phyloP scores from a whole-genome alignment of 208 protist genomes.

The Crithidia brevicula region DNA sequence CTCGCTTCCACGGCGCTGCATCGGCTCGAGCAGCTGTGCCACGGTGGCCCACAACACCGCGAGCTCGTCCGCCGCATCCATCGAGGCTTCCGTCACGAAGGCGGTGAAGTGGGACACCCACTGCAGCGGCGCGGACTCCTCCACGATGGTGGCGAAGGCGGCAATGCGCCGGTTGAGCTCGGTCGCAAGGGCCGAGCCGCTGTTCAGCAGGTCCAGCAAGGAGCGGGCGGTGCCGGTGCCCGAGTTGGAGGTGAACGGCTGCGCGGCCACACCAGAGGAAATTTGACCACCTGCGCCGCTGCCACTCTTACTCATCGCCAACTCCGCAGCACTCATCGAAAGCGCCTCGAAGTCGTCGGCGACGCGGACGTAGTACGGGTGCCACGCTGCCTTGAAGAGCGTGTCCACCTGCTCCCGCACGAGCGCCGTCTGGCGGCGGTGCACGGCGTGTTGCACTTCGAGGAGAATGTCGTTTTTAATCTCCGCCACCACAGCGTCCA shows the following conservation, averaged over 20 bases:
- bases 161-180: constrained; percentile 48
- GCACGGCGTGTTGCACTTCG: constrained; percentile 64
- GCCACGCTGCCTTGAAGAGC: constrained; percentile 68
- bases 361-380: constrained; percentile 57
- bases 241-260: constrained; percentile 1
- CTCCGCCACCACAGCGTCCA: constrained; percentile 69
- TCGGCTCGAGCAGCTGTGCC: constrained; percentile 48
- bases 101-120: constrained; percentile 60
- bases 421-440: constrained; percentile 58
- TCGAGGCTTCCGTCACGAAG: constrained; percentile 49
- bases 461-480: constrained; percentile 53
- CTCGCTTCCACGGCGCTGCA: constrained; percentile 48
- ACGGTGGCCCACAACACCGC: constrained; percentile 64
- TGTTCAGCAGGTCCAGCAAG: constrained; percentile 39
- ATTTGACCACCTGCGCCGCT: constrained; percentile 3
- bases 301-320: constrained; percentile 1
- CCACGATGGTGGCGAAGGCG: constrained; percentile 71
- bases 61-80: constrained; percentile 44
- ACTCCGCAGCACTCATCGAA: constrained; percentile 30
- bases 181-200: constrained; percentile 41
- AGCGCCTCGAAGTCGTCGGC: constrained; percentile 73
- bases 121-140: constrained; percentile 50
- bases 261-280: background rate
- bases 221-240: constrained; percentile 9
- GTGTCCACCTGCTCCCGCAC: constrained; percentile 58